Base-by-base conservation (phyloP, 305 asterid species). In the Ilex paraguariensis region DNA sequence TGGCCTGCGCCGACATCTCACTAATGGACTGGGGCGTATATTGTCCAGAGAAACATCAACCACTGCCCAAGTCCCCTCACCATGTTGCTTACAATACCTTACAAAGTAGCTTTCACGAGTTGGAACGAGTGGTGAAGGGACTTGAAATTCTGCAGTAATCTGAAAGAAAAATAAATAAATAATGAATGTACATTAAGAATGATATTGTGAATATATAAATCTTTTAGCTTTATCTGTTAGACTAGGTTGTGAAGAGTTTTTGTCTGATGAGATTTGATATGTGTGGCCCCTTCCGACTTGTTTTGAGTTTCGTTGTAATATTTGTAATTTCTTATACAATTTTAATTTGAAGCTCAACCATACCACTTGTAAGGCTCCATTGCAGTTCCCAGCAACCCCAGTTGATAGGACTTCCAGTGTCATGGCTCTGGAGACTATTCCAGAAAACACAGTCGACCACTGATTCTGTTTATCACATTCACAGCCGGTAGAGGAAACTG, bases 341-440 rank as follows among this genome's bases (percentile, higher is more conserved):
- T 21, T 21, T 1, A 21, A 21, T 21, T 21, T 49, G 53, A 49
- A 58, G 0, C 8, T 21, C 5, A 0, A 12, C 13, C 21, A 4
- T 71, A 75, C 80, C 77, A 71, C 40, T 64, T 67, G 66, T 56
- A 63, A 7, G 15, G 72, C 56, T 14, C 71, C 74, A 54, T 64
- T 45, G 31, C 10, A 48, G 45, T 21, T 60, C 60, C 66, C 77
- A 0, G 57, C 54, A 2, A 32, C 65, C 31, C 74, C 80, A 1
- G 33, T 31, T 51, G 71, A 59, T 40, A 71, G 13, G 11, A 67
- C 66, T 10, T 75, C 74, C 30, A 59, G 6, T 17, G 66, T 14
- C n/a, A 17, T 8, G 12, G 66, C 74, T 31, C 69, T 61, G 10
- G 77, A 75, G 16, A 75, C 65, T 11, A 71, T 49, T 13, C 71